Conservation (phyloP, 1,139 yeast genomes). For the Yamadazyma diddensiae region DNA sequence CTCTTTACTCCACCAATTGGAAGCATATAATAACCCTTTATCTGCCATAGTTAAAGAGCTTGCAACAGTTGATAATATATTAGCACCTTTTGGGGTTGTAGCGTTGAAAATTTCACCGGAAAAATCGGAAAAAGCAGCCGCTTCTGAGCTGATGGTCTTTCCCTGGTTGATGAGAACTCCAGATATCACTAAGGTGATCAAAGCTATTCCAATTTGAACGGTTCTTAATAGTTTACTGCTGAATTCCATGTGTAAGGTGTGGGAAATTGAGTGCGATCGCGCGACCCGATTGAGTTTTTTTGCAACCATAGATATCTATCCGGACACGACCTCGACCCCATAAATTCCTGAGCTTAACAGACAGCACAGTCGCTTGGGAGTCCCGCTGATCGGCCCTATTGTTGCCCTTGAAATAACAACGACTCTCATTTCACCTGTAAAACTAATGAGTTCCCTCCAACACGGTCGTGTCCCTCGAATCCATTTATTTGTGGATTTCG, state of each 20-base stretch:
- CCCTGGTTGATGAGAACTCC: slow-evolving; percentile 7
- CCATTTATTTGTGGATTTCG: no score
- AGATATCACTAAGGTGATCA: slow-evolving; percentile 4
- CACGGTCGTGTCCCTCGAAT: no score
- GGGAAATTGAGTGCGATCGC: not conserved
- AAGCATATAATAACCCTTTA: slow-evolving; percentile 3
- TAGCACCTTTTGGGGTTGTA: slow-evolving; percentile 5
- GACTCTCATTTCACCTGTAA: no score
- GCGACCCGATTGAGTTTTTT: not conserved
- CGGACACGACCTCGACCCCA: not conserved
- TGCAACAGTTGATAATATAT: slow-evolving; percentile 4
- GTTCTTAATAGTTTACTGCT: slow-evolving; percentile 5
- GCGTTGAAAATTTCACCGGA: slow-evolving; percentile 4
- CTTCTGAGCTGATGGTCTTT: not conserved
- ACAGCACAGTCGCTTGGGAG: no score
- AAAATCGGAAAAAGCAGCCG: slow-evolving; percentile 5
- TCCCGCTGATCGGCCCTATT: no score
- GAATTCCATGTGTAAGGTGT: slow-evolving; percentile 5
- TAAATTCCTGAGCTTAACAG: no score
- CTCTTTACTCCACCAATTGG: not conserved
- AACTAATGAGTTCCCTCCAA: no score
- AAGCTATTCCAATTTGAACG: slow-evolving; percentile 5
- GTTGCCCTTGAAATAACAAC: no score
- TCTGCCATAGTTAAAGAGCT: slow-evolving; percentile 6
- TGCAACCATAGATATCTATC: slow-evolving; percentile 1